These are phyloP conservation scores for Vaccinium vitisidaea DNA, from an alignment of 148 eudicot genomes.

Conservation along the genomic window DNA sequence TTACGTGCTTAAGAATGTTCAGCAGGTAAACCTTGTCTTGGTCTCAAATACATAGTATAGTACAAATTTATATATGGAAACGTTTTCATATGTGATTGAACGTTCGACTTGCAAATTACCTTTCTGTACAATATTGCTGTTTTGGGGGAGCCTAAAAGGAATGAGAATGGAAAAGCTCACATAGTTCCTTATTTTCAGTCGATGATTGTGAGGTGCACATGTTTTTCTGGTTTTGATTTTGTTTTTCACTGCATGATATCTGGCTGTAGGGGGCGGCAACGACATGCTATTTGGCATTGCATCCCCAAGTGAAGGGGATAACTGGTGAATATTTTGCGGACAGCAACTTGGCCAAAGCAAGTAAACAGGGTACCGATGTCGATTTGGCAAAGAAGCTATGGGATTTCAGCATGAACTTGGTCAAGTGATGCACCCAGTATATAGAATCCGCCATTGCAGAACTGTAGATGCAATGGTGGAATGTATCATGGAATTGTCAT, in stretches of 20 bases:
- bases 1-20: slow-evolving; percentile 17
- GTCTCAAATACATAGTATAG: background rate
- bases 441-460: background rate
- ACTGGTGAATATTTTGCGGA: slow-evolving; percentile 27
- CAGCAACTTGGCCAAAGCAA: slow-evolving; percentile 22
- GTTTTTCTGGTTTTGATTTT: background rate
- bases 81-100: background rate
- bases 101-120: background rate
- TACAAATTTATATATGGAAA: background rate
- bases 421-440: background rate
- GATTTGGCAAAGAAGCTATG: slow-evolving; percentile 26
- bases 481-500: background rate
- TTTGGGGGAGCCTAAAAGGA: background rate
- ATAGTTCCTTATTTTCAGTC: background rate
- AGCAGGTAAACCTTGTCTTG: slow-evolving; percentile 17
- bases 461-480: background rate
- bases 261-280: slow-evolving; percentile 33
- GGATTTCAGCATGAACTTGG: slow-evolving; percentile 26
- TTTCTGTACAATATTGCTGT: background rate
- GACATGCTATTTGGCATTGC: slow-evolving; percentile 33
- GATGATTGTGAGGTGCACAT: background rate
- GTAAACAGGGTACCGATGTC: slow-evolving; percentile 16
- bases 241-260: slow-evolving; percentile 12
- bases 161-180: background rate
- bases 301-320: slow-evolving; percentile 30